Conservation (phyloP, 2,329 filamentous ascomycete species). For the Sarocladium oryzae region DNA sequence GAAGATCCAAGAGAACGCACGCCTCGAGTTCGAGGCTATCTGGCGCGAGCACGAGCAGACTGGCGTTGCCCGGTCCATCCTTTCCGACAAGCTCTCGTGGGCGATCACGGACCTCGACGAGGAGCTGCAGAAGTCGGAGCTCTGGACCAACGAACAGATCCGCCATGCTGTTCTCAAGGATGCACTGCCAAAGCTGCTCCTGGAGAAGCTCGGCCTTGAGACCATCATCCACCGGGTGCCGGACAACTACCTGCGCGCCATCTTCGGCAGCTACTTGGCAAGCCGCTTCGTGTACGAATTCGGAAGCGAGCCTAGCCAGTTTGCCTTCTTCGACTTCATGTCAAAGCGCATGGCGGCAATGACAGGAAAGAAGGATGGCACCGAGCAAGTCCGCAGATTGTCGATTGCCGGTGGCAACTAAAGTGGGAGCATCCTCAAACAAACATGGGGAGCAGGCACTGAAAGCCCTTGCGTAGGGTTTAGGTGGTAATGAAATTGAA, state of each 20-base stretch:
- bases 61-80: conserved; percentile 70
- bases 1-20: conserved; percentile 85
- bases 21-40: conserved; percentile 94
- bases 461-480: too few species aligned
- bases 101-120: conserved; percentile 97
- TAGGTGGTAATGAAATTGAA: too few species aligned
- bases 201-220: conserved; percentile 86
- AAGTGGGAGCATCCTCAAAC: neutral
- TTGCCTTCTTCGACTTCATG: conserved; percentile 97
- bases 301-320: conserved; percentile 86
- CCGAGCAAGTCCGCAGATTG: conserved; percentile 21
- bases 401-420: conserved; percentile 12
- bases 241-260: conserved; percentile 84
- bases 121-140: conserved; percentile 85
- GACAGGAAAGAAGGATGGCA: conserved; percentile 16
- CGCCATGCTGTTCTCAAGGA: conserved; percentile 73
- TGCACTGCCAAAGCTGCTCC: conserved; percentile 75
- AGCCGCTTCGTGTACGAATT: conserved; percentile 96
- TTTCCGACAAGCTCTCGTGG: conserved; percentile 83
- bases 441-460: too few species aligned
- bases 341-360: conserved; percentile 55
- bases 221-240: conserved; percentile 83
- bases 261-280: conserved; percentile 93
- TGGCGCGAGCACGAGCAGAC: conserved; percentile 90
- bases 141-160: conserved; percentile 80